Evolutionary conservation across 2,329 filamentous ascomycete species (phyloP).

Genomic region (Madurella fahalii): DNA sequence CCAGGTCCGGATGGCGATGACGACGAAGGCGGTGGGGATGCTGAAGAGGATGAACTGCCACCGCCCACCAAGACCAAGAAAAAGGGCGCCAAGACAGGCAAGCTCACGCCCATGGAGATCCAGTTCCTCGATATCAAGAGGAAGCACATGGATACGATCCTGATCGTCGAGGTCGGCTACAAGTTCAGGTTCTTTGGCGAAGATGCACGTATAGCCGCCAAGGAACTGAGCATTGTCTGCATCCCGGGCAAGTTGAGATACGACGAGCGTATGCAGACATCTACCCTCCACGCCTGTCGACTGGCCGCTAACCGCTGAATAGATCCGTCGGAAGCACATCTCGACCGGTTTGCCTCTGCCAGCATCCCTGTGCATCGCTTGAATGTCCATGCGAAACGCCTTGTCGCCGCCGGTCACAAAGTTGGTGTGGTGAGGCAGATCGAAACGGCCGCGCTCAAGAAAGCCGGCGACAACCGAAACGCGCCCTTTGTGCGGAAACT

Average conservation of each 20-base stretch:
- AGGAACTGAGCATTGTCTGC: conserved; percentile 89
- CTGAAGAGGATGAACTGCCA: conserved; percentile 51
- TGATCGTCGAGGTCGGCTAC: conserved; percentile 95
- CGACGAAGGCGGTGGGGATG: conserved; percentile 53
- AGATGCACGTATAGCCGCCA: conserved; percentile 83
- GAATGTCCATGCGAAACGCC: conserved; percentile 87
- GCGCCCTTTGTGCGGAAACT: conserved; percentile 87
- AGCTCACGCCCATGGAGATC: conserved; percentile 90
- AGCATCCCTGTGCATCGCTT: conserved; percentile 91
- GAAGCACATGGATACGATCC: conserved; percentile 80
- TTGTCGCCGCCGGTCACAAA: conserved; percentile 90
- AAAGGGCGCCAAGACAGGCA: conserved; percentile 66
- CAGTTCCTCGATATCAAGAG: conserved; percentile 93
- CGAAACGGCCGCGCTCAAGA: conserved; percentile 93
- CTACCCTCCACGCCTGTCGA: not conserved
- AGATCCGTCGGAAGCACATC: conserved; percentile 85
- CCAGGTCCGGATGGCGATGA: conserved; percentile 51
- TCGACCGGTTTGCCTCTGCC: conserved; percentile 88
- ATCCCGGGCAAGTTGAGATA: conserved; percentile 94
- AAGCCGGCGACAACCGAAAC: conserved; percentile 90
- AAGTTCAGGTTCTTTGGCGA: conserved; percentile 98
- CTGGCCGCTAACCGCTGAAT: conserved; percentile 19
- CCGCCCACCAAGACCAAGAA: conserved; percentile 54
- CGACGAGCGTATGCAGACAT: conserved; percentile 65
- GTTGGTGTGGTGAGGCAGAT: conserved; percentile 92